Evolutionary conservation across 208 protist species (phyloP), one percentile per base, ranked within the genome.

Genomic region (Trypanosoma grayi): DNA sequence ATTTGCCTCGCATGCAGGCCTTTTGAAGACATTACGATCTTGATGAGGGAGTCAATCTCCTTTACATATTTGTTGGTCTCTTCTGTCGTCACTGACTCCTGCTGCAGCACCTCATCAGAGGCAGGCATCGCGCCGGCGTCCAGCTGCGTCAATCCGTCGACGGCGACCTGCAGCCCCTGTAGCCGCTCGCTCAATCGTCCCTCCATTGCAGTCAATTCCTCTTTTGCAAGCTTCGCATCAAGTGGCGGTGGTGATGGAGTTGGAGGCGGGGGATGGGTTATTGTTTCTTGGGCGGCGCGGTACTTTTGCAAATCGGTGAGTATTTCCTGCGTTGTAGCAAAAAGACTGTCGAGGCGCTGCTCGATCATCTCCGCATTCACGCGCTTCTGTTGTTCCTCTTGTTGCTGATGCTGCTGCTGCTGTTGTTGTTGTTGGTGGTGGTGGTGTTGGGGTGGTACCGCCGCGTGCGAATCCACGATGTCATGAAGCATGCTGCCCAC

Each of bases 1-100:
- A 69, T 56, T 46, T 60, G 28, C n/a, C 61, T 69, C 13, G 25
- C 45, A 8, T 69, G 62, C 14, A 48, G 53, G 40, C 53, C 31
- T 36, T 46, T 25, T 2, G 52, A 54, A 14, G 45, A 8, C 22
- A 47, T 31, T 37, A 60, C 14, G 52, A 60, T 28, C 20, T 52
- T 61, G 10, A 69, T 45, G 25, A 69, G 31, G 14, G 16, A 16
- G 50, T 69, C 62, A 33, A 69, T 52, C 2, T 68, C 59, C 8
- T 68, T 55, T 16, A 62, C 11, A 5, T 53, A 27, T 22, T 57
- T 47, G 10, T 70, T 43, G 14, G 67, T 25, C 8, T 62, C 45
- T 50, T 75, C 65, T 22, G 73, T 53, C 16, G 53, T 54, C n/a
- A 68, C 25, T 44, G 28, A 31, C 20, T 36, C n/a, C 16, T 11